Percentiles rank a stretch among this genome's conserved stretches.
Evolutionary conservation across 2,329 filamentous ascomycete species (phyloP).

Genomic region (Calonectria crousiana): DNA sequence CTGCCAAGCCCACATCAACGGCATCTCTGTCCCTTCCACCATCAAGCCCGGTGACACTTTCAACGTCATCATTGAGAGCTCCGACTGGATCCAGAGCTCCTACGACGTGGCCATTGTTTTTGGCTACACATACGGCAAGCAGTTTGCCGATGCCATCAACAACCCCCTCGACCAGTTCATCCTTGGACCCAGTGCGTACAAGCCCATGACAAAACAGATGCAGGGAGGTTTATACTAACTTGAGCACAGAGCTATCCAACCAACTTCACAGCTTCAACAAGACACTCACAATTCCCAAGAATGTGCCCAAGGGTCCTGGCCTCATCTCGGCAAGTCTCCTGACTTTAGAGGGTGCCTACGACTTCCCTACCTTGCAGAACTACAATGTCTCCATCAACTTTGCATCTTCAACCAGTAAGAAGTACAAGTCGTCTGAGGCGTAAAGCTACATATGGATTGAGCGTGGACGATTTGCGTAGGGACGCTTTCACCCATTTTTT

Average conservation of each 20-base stretch:
- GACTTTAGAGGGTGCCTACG: not conserved
- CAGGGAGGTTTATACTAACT: not conserved
- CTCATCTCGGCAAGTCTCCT: not conserved
- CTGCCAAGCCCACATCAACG: conserved; percentile 55
- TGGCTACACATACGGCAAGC: conserved; percentile 48
- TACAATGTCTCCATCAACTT: not conserved
- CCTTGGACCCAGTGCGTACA: conserved; percentile 51
- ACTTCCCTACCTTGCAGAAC: not conserved
- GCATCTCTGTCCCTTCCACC: conserved; percentile 56
- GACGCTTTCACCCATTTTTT: no score
- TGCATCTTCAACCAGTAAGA: not conserved
- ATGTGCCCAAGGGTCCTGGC: not conserved
- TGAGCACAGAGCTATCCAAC: not conserved
- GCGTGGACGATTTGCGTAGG: not conserved
- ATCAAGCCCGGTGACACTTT: conserved; percentile 54
- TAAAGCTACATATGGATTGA: not conserved
- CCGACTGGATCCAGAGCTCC: conserved; percentile 59
- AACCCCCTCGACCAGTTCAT: conserved; percentile 47
- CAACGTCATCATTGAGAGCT: conserved; percentile 52
- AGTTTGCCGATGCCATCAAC: conserved; percentile 29
- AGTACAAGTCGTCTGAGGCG: not conserved
- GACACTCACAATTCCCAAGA: not conserved
- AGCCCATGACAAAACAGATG: not conserved
- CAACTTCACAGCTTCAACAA: not conserved
- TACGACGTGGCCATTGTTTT: conserved; percentile 59